Base-by-base conservation (phyloP, 495 filamentous ascomycete genomes). In the Talaromyces trachyspermus region DNA sequence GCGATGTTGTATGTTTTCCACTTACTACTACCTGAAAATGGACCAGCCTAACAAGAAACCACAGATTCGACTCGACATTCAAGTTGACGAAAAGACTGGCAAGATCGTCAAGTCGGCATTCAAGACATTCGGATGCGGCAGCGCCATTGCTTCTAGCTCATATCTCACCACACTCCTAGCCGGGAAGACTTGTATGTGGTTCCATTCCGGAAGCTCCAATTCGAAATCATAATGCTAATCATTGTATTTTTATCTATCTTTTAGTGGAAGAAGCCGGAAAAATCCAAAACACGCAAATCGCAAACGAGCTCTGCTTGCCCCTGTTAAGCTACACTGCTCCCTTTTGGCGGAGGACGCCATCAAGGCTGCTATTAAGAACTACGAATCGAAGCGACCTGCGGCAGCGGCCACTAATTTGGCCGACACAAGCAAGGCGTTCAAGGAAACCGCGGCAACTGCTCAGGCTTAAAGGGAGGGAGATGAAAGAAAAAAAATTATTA, bases 331-430 rank as follows among this genome's bases (percentile, higher is more conserved):
- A 23, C 94, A 99, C 69, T 99, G 94, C 78, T 96, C 90, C 49
- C 95, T 99, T 87, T 82, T 99, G 49, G 94, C 94, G 20, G 94
- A 99, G 71, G 91, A 99, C 63, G 94, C 94, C 50, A 96, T 99
- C 79, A 96, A 96, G 70, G 91, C 88, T n/a, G 94, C 94, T 49
- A 96, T 97, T 65, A 85, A 81, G 45, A 91, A 98, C 66, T 97
- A 96, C 75, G 89, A 95, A 75, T 88, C 81, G 61, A 97, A 97
- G 79, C 91, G 88, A 76, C 84, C 85, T 30, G 75, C 81, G 14
- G 83, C 76, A 5, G 71, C 73, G 50, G 51, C 66, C 5, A 86
- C 86, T 2, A 76, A 83, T 57, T 72, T 90, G 4, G 79, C 78
- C 32, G 84, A 83, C 49, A 84, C 81, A n/a, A 64, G 57, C 18